Percentiles rank a stretch among this genome's conserved stretches.
Conservation (phyloP, 805 yeast genomes). For the Candida mattraensis region DNA sequence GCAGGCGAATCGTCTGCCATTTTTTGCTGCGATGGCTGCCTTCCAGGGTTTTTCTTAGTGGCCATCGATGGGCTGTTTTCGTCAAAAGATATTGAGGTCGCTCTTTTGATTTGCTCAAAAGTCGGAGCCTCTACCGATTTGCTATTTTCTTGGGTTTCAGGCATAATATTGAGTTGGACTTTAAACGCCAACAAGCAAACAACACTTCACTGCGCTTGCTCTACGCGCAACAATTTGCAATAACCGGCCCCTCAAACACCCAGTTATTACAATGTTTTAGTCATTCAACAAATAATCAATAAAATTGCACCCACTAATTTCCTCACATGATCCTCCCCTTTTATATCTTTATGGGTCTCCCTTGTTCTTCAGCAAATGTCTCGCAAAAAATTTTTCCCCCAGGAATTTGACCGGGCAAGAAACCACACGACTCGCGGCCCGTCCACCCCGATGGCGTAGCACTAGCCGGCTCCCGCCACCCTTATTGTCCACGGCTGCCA, state of each 20-base stretch:
- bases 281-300: slow-evolving; percentile 2
- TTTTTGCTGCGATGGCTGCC: slow-evolving; percentile 16
- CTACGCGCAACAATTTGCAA: slow-evolving; percentile 2
- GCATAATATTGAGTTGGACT: slow-evolving; percentile 1
- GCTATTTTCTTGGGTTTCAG: slow-evolving; percentile 5
- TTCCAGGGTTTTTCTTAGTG: slow-evolving; percentile 20
- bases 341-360: too few species aligned
- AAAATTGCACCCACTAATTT: slow-evolving; percentile 3
- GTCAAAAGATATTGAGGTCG: slow-evolving; percentile 21
- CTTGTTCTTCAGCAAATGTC: slow-evolving; percentile 1
- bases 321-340: slow-evolving; percentile 2
- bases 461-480: too few species aligned
- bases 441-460: too few species aligned
- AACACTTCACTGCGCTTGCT: slow-evolving; percentile 3
- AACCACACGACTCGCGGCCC: too few species aligned
- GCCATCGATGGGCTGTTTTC: slow-evolving; percentile 15
- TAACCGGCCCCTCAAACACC: slow-evolving; percentile 1
- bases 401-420: too few species aligned
- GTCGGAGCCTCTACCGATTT: slow-evolving; percentile 1
- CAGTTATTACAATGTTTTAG: not conserved
- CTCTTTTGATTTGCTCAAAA: slow-evolving; percentile 3
- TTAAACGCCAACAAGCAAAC: slow-evolving; percentile 5
- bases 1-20: slow-evolving; percentile 42
- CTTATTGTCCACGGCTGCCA: too few species aligned
- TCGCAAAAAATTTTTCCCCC: slow-evolving; percentile 6